A percentile compares a stretch with the other conserved stretches of the same genome.
phyloP scores from a whole-genome alignment of 495 filamentous ascomycete species.

The Aspergillus asperescens region DNA sequence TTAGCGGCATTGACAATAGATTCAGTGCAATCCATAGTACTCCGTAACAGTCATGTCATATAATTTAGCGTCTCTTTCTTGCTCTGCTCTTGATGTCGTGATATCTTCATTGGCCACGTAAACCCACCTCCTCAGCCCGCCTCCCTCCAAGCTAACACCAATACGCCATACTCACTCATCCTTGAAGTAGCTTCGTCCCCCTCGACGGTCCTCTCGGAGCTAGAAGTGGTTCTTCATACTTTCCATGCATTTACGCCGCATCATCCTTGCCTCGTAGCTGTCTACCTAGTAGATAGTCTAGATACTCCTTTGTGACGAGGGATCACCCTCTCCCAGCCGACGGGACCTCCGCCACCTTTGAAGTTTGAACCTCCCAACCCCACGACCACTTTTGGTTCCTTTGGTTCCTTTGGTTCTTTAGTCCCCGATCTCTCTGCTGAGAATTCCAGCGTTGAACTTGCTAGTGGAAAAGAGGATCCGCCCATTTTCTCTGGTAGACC shows the following conservation, averaged over 20 bases:
- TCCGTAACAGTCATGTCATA: too few species aligned
- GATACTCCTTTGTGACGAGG: too few species aligned
- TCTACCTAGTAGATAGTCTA: not conserved
- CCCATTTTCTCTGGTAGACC: constrained; percentile 3
- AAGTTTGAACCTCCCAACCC: not conserved
- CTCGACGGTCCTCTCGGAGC: not conserved
- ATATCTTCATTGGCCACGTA: constrained; percentile 8
- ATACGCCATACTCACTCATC: not conserved
- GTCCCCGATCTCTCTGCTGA: not conserved
- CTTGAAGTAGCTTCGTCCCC: not conserved
- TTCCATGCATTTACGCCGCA: not conserved
- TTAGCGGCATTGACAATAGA: not conserved
- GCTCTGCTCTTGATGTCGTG: not conserved
- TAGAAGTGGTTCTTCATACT: not conserved
- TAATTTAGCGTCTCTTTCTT: not conserved
- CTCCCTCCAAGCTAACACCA: not conserved
- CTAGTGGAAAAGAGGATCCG: constrained; percentile 2
- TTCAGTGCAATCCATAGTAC: too few species aligned
- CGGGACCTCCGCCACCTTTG: not conserved
- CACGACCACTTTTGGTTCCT: not conserved
- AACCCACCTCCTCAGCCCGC: constrained; percentile 10
- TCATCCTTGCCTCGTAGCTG: not conserved
- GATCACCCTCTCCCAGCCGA: not conserved
- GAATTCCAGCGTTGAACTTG: too few species aligned
- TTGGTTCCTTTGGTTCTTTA: not conserved